A percentile compares a stretch with the other conserved stretches of the same genome.
Conservation (phyloP, 192 early-diverging fungal genomes). For the Paraglomus brasilianum region DNA sequence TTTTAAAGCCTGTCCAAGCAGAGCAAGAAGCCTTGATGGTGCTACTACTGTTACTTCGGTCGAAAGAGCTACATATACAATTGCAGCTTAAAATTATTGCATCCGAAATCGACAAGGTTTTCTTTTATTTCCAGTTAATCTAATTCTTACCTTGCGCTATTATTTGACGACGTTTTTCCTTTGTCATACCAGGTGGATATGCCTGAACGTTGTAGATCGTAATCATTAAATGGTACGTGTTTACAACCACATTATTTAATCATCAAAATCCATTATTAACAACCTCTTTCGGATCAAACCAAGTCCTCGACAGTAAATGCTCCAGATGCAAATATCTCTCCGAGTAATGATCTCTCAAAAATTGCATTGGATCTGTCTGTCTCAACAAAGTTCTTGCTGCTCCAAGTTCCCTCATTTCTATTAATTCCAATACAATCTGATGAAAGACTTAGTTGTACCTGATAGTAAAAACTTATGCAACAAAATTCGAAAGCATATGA, state of each 20-base stretch:
- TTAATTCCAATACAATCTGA: slow-evolving; percentile 81
- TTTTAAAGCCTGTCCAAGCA: slow-evolving; percentile 85
- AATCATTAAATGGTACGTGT: neutral
- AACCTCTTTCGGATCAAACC: slow-evolving; percentile 72
- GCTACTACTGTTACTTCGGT: slow-evolving; percentile 71
- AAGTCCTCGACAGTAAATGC: slow-evolving; percentile 65
- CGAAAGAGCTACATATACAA: slow-evolving; percentile 43
- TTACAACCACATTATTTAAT: too few relatives aligned
- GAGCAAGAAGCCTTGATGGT: slow-evolving; percentile 75
- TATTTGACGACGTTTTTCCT: slow-evolving; percentile 67
- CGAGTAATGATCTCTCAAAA: slow-evolving; percentile 67
- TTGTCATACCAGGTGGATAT: slow-evolving; percentile 62
- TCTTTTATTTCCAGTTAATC: neutral
- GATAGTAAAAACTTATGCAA: neutral
- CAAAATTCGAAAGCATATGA: neutral
- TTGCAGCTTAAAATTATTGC: neutral
- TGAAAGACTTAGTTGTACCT: neutral
- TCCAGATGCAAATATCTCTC: slow-evolving; percentile 86
- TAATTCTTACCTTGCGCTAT: slow-evolving; percentile 66
- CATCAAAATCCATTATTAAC: neutral
- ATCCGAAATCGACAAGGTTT: neutral
- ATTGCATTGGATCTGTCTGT: slow-evolving; percentile 90
- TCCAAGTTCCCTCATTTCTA: slow-evolving; percentile 78
- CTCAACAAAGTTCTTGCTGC: slow-evolving; percentile 82
- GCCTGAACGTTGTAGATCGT: slow-evolving; percentile 40